A percentile compares a stretch with the other conserved stretches of the same genome.
These are phyloP conservation scores for Lotus japonicus DNA, from an alignment of 306 rosid species.

Conservation along the genomic window DNA sequence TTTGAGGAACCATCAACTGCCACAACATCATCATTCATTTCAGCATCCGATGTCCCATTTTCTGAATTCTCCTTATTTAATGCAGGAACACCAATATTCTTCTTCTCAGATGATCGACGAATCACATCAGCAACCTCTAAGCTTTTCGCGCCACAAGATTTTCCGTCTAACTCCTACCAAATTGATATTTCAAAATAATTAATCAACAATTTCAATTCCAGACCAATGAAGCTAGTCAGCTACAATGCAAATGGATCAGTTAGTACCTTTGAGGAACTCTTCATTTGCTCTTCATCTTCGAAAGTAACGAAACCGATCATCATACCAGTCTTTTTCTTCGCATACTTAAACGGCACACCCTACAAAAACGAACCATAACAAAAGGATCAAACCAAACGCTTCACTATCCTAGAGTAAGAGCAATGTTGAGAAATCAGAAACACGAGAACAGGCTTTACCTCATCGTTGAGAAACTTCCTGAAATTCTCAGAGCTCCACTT, in stretches of 20 bases:
- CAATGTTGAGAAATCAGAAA: neutral
- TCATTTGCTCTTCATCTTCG: constrained; percentile 60
- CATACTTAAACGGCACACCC: constrained; percentile 62
- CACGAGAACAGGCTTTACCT: constrained; percentile 34
- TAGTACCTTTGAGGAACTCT: constrained; percentile 50
- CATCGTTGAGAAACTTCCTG: constrained; percentile 44
- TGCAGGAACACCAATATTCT: constrained; percentile 13
- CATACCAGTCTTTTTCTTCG: constrained; percentile 92
- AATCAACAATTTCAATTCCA: neutral
- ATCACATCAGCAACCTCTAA: constrained; percentile 68
- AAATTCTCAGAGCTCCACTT: constrained; percentile 68
- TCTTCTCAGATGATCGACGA: constrained; percentile 68
- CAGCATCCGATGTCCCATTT: too few relatives aligned
- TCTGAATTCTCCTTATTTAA: constrained; percentile 28
- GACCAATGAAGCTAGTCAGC: constrained; percentile 20
- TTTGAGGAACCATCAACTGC: constrained; percentile 34
- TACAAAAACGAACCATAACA: constrained; percentile 17
- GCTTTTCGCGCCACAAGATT: constrained; percentile 54
- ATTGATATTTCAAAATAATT: neutral
- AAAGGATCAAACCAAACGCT: neutral
- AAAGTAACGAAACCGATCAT: constrained; percentile 60
- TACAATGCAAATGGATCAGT: constrained; percentile 9
- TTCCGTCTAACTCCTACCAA: constrained; percentile 59
- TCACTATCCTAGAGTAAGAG: too few relatives aligned
- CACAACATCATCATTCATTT: constrained; percentile 29